phyloP scores from a whole-genome alignment of 2,329 filamentous ascomycete genomes.

The Zasmidium angulare region DNA sequence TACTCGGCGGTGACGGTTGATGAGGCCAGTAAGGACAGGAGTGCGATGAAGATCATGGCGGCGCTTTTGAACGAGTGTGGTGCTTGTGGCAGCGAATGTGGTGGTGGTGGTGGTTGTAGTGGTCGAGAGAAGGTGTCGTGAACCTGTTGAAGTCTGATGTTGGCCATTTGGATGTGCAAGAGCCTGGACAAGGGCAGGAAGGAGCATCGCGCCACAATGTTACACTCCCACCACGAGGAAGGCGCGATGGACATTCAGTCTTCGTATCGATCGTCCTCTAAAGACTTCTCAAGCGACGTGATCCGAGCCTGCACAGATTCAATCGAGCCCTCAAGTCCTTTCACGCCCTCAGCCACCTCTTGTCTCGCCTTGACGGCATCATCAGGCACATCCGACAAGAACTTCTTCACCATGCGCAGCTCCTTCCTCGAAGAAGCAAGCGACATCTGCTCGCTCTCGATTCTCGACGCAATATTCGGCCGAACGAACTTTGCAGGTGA shows the following conservation, averaged over 20 bases:
- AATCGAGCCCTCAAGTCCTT: not conserved
- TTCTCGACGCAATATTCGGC: not conserved
- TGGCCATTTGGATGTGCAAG: no score
- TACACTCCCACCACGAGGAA: no score
- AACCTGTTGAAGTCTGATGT: no score
- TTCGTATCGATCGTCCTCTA: no score
- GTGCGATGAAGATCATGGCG: not conserved
- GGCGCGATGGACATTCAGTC: no score
- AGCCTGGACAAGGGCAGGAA: no score
- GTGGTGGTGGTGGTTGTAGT: no score
- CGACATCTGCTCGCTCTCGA: slow-evolving; percentile 6
- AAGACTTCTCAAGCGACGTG: not conserved
- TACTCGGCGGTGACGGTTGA: slow-evolving; percentile 12
- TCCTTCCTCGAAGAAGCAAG: not conserved
- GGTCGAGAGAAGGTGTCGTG: no score
- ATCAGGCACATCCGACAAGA: slow-evolving; percentile 1
- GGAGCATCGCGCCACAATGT: no score
- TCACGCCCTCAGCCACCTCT: not conserved
- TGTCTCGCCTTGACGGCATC: not conserved
- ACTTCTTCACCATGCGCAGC: not conserved
- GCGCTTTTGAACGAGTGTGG: not conserved
- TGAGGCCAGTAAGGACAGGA: slow-evolving; percentile 4
- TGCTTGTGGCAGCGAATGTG: not conserved
- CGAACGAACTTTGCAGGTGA: slow-evolving; percentile 1
- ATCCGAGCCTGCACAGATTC: slow-evolving; percentile 2